These are phyloP conservation scores for Colletotrichum chlorophyti DNA, from an alignment of 2,329 filamentous ascomycete genomes.

Conservation along the genomic window DNA sequence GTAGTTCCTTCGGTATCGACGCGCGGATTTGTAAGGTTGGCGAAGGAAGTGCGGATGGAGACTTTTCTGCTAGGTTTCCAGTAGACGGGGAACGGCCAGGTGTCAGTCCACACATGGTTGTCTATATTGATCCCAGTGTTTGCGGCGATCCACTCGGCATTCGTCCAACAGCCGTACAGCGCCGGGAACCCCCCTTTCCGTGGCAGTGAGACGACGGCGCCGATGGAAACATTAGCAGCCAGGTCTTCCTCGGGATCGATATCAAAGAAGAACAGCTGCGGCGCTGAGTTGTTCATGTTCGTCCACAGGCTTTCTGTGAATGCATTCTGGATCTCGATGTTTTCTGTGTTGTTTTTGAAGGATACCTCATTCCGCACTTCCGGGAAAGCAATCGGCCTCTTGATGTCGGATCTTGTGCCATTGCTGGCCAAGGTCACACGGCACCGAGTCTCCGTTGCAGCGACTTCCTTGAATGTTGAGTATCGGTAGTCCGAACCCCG, in stretches of 20 bases:
- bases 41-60: neutral
- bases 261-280: neutral
- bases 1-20: neutral
- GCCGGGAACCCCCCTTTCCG: neutral
- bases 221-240: neutral
- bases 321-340: neutral
- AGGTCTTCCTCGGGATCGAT: neutral
- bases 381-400: neutral
- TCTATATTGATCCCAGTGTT: neutral
- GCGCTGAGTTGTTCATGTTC: neutral
- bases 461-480: neutral
- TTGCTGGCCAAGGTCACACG: neutral
- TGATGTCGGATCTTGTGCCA: neutral
- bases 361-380: neutral
- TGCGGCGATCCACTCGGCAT: neutral
- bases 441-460: neutral
- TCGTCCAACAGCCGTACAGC: neutral
- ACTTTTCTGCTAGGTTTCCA: neutral
- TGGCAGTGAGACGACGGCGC: neutral
- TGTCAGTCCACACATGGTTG: neutral
- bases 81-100: neutral
- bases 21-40: slow-evolving; percentile 1
- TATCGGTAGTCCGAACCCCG: neutral
- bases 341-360: neutral
- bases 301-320: neutral